These are phyloP conservation scores for Ophiocordyceps sinensis DNA, from an alignment of 2,329 filamentous ascomycete genomes.

Conservation along the genomic window DNA sequence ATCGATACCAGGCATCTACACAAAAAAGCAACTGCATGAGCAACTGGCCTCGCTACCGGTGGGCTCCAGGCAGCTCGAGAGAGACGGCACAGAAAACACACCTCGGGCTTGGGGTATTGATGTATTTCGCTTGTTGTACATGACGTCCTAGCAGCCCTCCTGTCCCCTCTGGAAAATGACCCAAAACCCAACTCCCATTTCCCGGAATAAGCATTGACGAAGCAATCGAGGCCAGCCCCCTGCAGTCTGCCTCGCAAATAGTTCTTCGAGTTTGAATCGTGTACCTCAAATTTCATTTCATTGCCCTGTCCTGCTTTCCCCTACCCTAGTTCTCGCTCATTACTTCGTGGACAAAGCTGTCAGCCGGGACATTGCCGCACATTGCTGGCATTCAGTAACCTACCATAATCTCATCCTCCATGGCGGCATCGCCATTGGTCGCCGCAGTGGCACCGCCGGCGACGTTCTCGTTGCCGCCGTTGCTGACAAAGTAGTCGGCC, in stretches of 20 bases:
- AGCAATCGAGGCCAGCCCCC: constrained; percentile 4
- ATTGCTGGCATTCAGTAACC: constrained; percentile 5
- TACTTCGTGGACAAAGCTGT: background rate
- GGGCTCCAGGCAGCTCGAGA: no score
- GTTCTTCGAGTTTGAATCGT: background rate
- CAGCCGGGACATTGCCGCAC: background rate
- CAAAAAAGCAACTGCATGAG: no score
- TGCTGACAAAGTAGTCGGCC: constrained; percentile 74
- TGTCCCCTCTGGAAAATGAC: no score
- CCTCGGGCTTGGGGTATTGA: no score
- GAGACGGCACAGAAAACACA: no score
- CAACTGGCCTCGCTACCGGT: no score
- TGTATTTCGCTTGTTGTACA: no score
- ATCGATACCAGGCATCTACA: no score
- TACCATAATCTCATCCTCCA: constrained; percentile 51
- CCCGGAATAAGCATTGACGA: constrained; percentile 7
- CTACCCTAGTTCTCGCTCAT: background rate
- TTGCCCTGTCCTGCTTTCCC: background rate
- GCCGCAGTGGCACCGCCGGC: constrained; percentile 31
- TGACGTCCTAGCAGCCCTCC: no score
- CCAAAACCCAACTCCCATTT: constrained; percentile 3
- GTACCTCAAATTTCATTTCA: background rate
- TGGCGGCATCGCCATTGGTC: constrained; percentile 40
- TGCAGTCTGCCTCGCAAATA: background rate
- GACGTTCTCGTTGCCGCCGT: constrained; percentile 28